Conservation (phyloP, 2,329 filamentous ascomycete species). For the Ilyonectria destructans region DNA sequence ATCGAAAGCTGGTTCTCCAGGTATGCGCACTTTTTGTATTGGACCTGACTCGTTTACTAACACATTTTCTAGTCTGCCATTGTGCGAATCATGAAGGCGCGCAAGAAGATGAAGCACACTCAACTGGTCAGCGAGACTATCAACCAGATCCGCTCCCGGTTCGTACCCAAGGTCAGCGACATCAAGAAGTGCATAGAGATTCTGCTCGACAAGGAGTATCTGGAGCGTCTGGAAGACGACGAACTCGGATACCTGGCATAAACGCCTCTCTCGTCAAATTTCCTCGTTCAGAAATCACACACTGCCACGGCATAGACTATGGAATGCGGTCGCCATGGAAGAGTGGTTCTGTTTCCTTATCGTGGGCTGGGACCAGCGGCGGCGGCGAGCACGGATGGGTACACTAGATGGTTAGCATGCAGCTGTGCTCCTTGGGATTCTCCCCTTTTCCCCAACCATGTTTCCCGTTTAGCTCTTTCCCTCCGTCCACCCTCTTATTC, state of each 20-base stretch:
- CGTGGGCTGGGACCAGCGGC: slow-evolving; percentile 13
- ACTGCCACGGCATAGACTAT: neutral
- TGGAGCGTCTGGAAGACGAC: slow-evolving; percentile 95
- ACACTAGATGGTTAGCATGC: slow-evolving; percentile 25
- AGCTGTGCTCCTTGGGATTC: slow-evolving; percentile 14
- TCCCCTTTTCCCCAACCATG: neutral
- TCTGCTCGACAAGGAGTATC: slow-evolving; percentile 97
- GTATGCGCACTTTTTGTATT: slow-evolving; percentile 68
- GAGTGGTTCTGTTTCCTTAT: slow-evolving; percentile 1
- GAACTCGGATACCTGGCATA: slow-evolving; percentile 95
- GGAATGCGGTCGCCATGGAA: neutral
- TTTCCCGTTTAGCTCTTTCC: neutral
- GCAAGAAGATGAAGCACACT: slow-evolving; percentile 98
- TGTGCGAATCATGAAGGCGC: slow-evolving; percentile 99
- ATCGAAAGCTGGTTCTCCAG: slow-evolving; percentile 96
- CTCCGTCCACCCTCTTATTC: slow-evolving; percentile 2
- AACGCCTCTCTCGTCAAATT: slow-evolving; percentile 41
- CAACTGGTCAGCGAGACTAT: slow-evolving; percentile 97
- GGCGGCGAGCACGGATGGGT: slow-evolving; percentile 19
- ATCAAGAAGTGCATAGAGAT: slow-evolving; percentile 99
- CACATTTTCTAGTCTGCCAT: slow-evolving; percentile 84
- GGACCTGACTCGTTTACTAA: slow-evolving; percentile 43
- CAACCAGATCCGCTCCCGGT: slow-evolving; percentile 92
- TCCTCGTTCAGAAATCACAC: slow-evolving; percentile 1
- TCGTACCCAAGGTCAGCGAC: slow-evolving; percentile 92